These are phyloP conservation scores for Balansia obtecta DNA, from an alignment of 2,329 filamentous ascomycete species.

Conservation along the genomic window DNA sequence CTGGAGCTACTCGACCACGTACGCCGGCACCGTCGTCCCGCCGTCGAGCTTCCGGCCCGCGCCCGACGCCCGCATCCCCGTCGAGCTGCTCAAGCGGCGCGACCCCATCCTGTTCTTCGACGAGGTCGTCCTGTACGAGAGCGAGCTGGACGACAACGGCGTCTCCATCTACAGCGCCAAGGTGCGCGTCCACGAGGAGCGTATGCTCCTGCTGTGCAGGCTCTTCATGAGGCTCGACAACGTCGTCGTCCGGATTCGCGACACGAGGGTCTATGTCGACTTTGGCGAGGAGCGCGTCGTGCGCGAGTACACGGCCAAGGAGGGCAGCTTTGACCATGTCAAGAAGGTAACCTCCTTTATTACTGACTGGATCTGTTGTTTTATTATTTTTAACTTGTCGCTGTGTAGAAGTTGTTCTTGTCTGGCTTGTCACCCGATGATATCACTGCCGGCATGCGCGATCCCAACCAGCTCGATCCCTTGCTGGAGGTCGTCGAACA, in stretches of 20 bases:
- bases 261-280: conserved; percentile 87
- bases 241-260: conserved; percentile 74
- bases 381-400: background rate
- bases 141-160: conserved; percentile 95
- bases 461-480: conserved; percentile 63
- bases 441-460: conserved; percentile 62
- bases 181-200: conserved; percentile 79
- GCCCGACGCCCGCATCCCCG: conserved; percentile 49
- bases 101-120: conserved; percentile 97
- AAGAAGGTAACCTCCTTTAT: too few relatives aligned
- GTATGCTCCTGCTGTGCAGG: conserved; percentile 72
- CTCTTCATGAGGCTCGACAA: conserved; percentile 91
- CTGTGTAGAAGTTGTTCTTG: conserved; percentile 32
- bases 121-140: conserved; percentile 91
- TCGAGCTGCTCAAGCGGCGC: conserved; percentile 73
- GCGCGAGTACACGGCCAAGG: conserved; percentile 80
- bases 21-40: conserved; percentile 49
- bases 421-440: conserved; percentile 52
- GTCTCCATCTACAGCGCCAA: conserved; percentile 86
- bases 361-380: too few relatives aligned
- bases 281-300: conserved; percentile 70
- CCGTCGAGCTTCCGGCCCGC: conserved; percentile 9
- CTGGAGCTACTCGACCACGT: conserved; percentile 92
- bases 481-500: conserved; percentile 61
- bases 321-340: conserved; percentile 67